Conservation (phyloP, 2,329 filamentous ascomycete genomes). For the Ophiostoma novo-ulmi region DNA sequence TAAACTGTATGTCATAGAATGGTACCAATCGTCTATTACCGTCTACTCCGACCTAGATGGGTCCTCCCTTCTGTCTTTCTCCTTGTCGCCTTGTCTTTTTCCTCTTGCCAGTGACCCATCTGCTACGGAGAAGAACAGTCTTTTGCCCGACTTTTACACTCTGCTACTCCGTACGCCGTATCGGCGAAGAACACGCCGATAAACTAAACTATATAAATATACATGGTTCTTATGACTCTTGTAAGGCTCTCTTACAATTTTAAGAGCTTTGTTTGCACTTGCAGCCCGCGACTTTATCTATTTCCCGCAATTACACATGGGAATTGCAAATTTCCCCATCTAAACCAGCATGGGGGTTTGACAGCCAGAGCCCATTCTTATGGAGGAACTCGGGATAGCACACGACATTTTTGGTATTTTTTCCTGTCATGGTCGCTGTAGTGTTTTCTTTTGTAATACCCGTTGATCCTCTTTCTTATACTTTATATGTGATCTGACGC, state of each 20-base stretch:
- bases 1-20: neutral
- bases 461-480: neutral
- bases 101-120: neutral
- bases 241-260: slow-evolving; percentile 1
- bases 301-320: slow-evolving; percentile 18
- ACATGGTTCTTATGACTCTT: neutral
- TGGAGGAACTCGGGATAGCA: slow-evolving; percentile 3
- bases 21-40: neutral
- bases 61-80: neutral
- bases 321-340: slow-evolving; percentile 21
- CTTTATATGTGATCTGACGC: neutral
- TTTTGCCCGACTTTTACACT: neutral
- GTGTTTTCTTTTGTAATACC: neutral
- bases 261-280: neutral
- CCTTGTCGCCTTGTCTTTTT: neutral
- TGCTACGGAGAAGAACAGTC: neutral
- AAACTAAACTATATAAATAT: neutral
- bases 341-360: neutral
- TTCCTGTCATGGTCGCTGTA: neutral
- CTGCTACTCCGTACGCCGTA: neutral
- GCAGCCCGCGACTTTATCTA: slow-evolving; percentile 5
- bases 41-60: neutral
- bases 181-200: slow-evolving; percentile 8
- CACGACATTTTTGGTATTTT: neutral
- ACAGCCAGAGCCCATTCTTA: slow-evolving; percentile 11